Evolutionary conservation across 2,329 filamentous ascomycete genomes (phyloP), one percentile per base, ranked within the genome.

Genomic region (Trichoderma aggressivum): DNA sequence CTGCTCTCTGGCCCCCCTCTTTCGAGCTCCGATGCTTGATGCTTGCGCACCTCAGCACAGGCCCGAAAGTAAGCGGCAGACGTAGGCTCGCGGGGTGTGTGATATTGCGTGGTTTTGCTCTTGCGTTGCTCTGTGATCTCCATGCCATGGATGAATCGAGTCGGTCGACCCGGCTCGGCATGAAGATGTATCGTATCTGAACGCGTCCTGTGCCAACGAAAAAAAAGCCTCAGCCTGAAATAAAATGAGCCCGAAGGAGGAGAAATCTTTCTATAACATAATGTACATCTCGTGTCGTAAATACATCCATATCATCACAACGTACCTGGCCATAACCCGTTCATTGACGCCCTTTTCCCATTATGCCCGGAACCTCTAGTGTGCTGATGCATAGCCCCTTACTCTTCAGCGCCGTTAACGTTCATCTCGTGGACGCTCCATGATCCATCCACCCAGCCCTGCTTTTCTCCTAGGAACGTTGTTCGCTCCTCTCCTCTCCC

Each of bases 351-450:
- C 65, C 18, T 68, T 61, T 69, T n/a, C n/a, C 43, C 39, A 36
- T 59, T 47, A 55, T 59, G 59, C 12, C 62, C 14, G 43, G 28
- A 60, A 32, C 39, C 30, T 24, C 10, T 47, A 14, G n/a, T 58
- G 43, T 70, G 56, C 59, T 47, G 16, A 32, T 39, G 53, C 47
- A 28, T 26, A 28, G 14, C 47, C 61, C n/a, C 36, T 30, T 61
- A 63, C 74, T 79, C 80, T 64, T 82, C 80, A 55, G 74, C 74
- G 21, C 82, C 83, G 70, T 87, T 84, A 72, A 89, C 84, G 77
- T 94, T 90, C 82, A 97, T 89, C 79, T 95, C 92, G 72, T 89
- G 88, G 30, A 94, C 84, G 67, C 88, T 87, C 95, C 95, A 98
- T 16, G 84, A 82, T 28, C 84, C 86, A 75, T 93, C 90, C 28